Evolutionary conservation across 768 basidiomycete genomes (phyloP).

Genomic region (Suillus subalutaceus): DNA sequence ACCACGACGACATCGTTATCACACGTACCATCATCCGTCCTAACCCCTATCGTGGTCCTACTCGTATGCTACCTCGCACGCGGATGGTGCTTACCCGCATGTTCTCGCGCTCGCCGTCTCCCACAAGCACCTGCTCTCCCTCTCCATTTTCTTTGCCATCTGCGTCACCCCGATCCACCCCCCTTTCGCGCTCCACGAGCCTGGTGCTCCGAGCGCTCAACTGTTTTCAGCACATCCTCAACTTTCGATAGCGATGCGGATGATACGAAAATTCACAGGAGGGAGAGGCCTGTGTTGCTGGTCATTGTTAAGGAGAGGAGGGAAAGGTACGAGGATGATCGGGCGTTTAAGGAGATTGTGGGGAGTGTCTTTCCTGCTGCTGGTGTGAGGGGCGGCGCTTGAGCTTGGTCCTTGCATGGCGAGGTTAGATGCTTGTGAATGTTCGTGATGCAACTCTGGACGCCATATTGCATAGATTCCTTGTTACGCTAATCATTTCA

Average conservation of each 20-base stretch:
- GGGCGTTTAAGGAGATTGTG: slow-evolving; percentile 33
- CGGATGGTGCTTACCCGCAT: neutral
- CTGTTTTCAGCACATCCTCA: slow-evolving; percentile 34
- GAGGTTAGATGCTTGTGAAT: neutral
- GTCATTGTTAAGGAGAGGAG: slow-evolving; percentile 38
- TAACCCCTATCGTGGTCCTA: neutral
- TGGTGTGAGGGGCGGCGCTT: neutral
- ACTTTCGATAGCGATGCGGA: slow-evolving; percentile 37
- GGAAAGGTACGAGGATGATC: slow-evolving; percentile 36
- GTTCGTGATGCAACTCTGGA: neutral
- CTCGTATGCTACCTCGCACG: neutral
- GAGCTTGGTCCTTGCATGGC: neutral
- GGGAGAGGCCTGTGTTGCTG: slow-evolving; percentile 24
- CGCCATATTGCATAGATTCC: neutral
- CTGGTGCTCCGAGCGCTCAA: slow-evolving; percentile 32
- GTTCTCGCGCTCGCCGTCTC: slow-evolving; percentile 19
- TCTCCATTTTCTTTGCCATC: slow-evolving; percentile 20
- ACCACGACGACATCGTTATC: slow-evolving; percentile 33
- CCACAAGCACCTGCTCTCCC: slow-evolving; percentile 28
- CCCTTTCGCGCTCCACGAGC: slow-evolving; percentile 25
- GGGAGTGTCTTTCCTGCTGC: slow-evolving; percentile 32
- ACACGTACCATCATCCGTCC: slow-evolving; percentile 43
- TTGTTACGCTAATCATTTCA: neutral
- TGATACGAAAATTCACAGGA: slow-evolving; percentile 17
- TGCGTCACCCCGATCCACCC: neutral